These are phyloP conservation scores for Vaccinium darrowii DNA, from an alignment of 148 eudicot genomes.

Conservation along the genomic window DNA sequence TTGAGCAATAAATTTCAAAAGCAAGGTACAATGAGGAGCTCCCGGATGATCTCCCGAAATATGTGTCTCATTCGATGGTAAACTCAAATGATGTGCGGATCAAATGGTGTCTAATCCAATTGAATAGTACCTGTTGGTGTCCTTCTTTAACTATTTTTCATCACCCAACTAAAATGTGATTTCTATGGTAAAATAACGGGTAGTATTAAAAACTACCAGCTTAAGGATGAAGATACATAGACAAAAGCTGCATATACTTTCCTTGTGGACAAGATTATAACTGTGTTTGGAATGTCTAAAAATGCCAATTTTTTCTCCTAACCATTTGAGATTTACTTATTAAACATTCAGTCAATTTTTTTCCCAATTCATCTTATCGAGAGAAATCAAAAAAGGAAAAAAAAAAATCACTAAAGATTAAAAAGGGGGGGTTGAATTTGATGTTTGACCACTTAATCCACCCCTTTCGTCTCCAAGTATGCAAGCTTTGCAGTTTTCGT, in stretches of 20 bases:
- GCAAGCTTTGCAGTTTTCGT: too few species aligned
- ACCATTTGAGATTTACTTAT: neutral
- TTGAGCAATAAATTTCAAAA: neutral
- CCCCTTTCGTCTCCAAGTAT: too few species aligned
- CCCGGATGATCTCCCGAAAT: neutral
- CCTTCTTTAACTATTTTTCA: neutral
- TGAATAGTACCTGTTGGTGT: neutral
- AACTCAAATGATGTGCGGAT: neutral
- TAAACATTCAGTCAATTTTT: neutral
- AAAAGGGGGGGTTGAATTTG: neutral
- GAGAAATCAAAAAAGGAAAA: neutral
- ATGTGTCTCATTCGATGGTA: neutral
- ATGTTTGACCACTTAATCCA: neutral
- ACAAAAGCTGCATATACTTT: neutral
- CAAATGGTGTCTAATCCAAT: neutral
- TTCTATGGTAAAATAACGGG: neutral
- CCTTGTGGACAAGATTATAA: neutral
- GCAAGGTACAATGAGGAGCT: neutral
- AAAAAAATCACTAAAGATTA: neutral
- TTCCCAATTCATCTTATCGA: neutral
- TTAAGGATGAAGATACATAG: neutral
- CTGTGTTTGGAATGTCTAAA: neutral
- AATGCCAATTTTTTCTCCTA: neutral
- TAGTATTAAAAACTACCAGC: neutral
- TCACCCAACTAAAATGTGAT: neutral